These are phyloP conservation scores for Magnaporthiopsis rhizophila DNA, from an alignment of 2,329 filamentous ascomycete species.

Conservation along the genomic window DNA sequence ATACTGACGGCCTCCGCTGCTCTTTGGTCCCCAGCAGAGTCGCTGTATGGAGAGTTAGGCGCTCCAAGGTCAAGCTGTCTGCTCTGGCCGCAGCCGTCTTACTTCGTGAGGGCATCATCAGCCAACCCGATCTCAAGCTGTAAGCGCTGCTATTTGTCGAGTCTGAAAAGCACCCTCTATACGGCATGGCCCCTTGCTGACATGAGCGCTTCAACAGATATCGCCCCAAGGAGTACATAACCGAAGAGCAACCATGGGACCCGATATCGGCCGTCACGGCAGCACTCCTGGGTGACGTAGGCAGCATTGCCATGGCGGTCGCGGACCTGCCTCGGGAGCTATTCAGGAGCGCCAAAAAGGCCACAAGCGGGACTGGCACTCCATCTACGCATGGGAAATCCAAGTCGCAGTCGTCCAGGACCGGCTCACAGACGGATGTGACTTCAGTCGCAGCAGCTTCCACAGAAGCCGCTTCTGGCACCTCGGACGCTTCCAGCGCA, in stretches of 20 bases:
- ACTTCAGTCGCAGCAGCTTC: slow-evolving; percentile 14
- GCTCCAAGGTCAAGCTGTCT: slow-evolving; percentile 60
- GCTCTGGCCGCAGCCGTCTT: slow-evolving; percentile 64
- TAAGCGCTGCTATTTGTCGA: slow-evolving; percentile 31
- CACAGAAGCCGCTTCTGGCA: background rate
- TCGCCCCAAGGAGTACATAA: slow-evolving; percentile 58
- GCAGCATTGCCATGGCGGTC: slow-evolving; percentile 72
- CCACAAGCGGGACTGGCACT: background rate
- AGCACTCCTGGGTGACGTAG: slow-evolving; percentile 75
- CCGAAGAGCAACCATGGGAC: slow-evolving; percentile 70
- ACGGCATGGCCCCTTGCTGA: slow-evolving; percentile 9
- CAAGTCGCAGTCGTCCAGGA: too few species aligned
- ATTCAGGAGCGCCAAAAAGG: slow-evolving; percentile 31
- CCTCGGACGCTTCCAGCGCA: slow-evolving; percentile 10
- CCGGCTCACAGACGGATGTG: background rate
- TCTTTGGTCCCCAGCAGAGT: slow-evolving; percentile 57
- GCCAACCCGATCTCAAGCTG: slow-evolving; percentile 66
- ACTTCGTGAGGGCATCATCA: slow-evolving; percentile 54
- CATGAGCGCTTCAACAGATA: slow-evolving; percentile 27
- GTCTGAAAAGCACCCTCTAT: background rate
- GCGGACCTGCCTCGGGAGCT: slow-evolving; percentile 61
- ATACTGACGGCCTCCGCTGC: slow-evolving; percentile 61
- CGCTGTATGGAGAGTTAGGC: slow-evolving; percentile 68
- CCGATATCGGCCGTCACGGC: slow-evolving; percentile 70
- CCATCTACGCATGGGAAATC: background rate